A percentile compares a stretch with the other conserved stretches of the same genome.
Evolutionary conservation across 2,329 filamentous ascomycete species (phyloP).

Genomic region (Fusarium verrucosum): DNA sequence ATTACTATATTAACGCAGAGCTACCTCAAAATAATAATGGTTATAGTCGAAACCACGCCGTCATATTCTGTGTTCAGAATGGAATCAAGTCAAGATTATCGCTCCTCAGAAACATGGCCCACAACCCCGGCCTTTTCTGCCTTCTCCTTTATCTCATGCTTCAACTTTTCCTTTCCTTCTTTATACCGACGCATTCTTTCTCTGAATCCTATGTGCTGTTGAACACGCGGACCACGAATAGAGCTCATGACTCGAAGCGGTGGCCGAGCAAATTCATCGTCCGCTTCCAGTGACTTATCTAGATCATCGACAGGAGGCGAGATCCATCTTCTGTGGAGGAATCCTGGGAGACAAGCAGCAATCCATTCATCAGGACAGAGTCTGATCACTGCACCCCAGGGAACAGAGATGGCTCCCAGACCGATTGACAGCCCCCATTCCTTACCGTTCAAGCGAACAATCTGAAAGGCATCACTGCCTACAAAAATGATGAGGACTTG

Average conservation of each 20-base stretch:
- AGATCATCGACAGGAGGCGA: slow-evolving; percentile 27
- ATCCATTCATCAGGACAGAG: slow-evolving; percentile 72
- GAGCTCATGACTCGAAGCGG: slow-evolving; percentile 47
- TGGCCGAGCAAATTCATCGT: slow-evolving; percentile 37
- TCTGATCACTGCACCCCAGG: slow-evolving; percentile 77
- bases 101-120: slow-evolving; percentile 9
- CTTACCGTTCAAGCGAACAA: slow-evolving; percentile 66
- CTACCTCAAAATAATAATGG: background rate
- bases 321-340: slow-evolving; percentile 44
- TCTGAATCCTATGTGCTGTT: slow-evolving; percentile 46
- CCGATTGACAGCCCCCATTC: slow-evolving; percentile 88
- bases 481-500: slow-evolving; percentile 88
- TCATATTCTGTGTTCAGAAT: slow-evolving; percentile 6
- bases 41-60: background rate
- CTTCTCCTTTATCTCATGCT: slow-evolving; percentile 1
- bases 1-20: background rate
- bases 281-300: slow-evolving; percentile 30
- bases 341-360: slow-evolving; percentile 42
- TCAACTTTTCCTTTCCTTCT: slow-evolving; percentile 37
- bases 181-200: slow-evolving; percentile 44
- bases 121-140: slow-evolving; percentile 3
- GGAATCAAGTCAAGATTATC: background rate
- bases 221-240: slow-evolving; percentile 45
- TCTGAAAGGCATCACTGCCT: slow-evolving; percentile 78
- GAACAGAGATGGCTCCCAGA: slow-evolving; percentile 78